These are phyloP conservation scores for Lactifluus volemus DNA, from an alignment of 768 basidiomycete genomes.

Conservation along the genomic window DNA sequence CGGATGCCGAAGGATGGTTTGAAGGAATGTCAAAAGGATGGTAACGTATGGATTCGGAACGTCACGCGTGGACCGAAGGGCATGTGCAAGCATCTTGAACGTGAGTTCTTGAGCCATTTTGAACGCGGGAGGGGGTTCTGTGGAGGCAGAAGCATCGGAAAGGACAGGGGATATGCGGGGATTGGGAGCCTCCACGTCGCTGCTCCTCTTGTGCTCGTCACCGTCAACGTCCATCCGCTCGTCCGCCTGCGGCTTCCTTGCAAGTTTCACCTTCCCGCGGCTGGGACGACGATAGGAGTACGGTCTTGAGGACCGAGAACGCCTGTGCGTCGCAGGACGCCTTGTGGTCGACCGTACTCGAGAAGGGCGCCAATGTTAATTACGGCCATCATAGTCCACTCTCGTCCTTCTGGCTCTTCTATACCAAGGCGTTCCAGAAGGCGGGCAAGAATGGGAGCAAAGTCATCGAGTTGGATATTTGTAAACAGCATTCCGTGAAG, in stretches of 20 bases:
- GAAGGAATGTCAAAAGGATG: conserved; percentile 80
- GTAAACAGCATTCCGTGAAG: conserved; percentile 98
- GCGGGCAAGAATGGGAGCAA: conserved; percentile 68
- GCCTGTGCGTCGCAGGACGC: conserved; percentile 58
- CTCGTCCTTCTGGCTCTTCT: conserved; percentile 70
- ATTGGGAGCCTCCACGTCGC: conserved; percentile 23
- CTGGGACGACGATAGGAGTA: conserved; percentile 27
- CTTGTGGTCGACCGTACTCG: conserved; percentile 76
- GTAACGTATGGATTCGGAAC: conserved; percentile 84
- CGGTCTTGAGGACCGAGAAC: conserved; percentile 31
- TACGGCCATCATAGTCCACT: conserved; percentile 96
- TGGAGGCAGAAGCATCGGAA: conserved; percentile 22
- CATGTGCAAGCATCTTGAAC: conserved; percentile 66
- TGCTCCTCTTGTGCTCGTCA: conserved; percentile 28
- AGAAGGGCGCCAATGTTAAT: conserved; percentile 75
- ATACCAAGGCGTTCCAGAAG: conserved; percentile 82
- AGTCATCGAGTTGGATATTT: conserved; percentile 89
- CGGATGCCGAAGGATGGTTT: conserved; percentile 60
- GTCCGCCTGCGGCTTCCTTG: conserved; percentile 27
- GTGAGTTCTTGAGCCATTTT: conserved; percentile 70
- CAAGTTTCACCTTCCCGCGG: conserved; percentile 32
- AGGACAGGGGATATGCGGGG: conserved; percentile 28
- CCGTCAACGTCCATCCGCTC: conserved; percentile 60
- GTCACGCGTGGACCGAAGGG: conserved; percentile 55
- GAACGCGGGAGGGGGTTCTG: conserved; percentile 50